These are phyloP conservation scores for Phytopythium kandeliae DNA, from an alignment of 352 stramenopile genomes.

Conservation along the genomic window DNA sequence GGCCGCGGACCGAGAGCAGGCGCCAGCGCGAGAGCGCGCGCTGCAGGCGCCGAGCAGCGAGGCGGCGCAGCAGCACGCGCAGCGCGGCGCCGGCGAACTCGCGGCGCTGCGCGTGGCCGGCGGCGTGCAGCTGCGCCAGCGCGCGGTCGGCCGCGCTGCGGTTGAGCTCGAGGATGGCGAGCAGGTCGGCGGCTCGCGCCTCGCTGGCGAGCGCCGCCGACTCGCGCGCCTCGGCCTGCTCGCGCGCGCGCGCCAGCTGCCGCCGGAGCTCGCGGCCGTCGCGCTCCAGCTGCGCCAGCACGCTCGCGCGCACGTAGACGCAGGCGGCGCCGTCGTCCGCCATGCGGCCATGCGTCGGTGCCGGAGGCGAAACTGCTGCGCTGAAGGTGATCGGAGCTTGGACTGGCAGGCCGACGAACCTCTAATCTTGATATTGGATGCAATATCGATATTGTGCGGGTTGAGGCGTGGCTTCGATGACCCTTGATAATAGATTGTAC, in stretches of 20 bases:
- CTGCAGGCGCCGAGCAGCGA: neutral
- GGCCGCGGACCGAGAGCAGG: neutral
- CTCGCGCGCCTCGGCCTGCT: constrained; percentile 27
- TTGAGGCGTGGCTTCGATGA: too few relatives aligned
- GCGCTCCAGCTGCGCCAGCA: constrained; percentile 48
- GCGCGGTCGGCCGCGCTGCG: constrained; percentile 39
- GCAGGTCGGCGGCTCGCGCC: constrained; percentile 50
- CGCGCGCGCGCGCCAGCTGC: constrained; percentile 35
- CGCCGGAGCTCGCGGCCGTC: constrained; percentile 47
- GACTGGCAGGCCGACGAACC: too few relatives aligned
- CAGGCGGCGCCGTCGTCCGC: constrained; percentile 7
- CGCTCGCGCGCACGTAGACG: constrained; percentile 43
- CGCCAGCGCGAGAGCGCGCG: neutral
- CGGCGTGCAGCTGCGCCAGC: constrained; percentile 19
- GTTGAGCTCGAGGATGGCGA: constrained; percentile 68
- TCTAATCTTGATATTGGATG: too few relatives aligned
- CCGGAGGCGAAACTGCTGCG: too few relatives aligned
- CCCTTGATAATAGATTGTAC: too few relatives aligned
- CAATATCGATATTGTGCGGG: too few relatives aligned
- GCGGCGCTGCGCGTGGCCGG: constrained; percentile 12
- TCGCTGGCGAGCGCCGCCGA: constrained; percentile 29
- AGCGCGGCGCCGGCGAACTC: constrained; percentile 12
- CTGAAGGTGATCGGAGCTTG: too few relatives aligned
- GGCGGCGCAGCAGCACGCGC: neutral
- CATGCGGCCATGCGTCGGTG: neutral